Conservation (phyloP, 2,329 filamentous ascomycete genomes). For the Colletotrichum noveboracense region DNA sequence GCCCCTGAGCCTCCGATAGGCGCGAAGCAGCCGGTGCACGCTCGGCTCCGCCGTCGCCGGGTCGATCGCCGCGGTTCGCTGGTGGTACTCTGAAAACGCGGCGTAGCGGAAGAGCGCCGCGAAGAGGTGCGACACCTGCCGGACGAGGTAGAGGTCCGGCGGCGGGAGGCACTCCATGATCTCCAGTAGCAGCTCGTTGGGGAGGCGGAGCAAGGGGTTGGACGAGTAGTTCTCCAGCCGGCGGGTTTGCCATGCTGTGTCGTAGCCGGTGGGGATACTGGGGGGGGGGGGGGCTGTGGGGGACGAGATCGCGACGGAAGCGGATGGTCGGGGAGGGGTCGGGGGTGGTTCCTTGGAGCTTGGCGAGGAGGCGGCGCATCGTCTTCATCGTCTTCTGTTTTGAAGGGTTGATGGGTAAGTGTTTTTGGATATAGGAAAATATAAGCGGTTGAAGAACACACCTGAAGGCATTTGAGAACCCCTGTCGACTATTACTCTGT, state of each 20-base stretch:
- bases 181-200: neutral
- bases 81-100: neutral
- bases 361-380: neutral
- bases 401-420: accelerated
- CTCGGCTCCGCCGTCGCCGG: neutral
- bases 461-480: accelerated
- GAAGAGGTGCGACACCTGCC: neutral
- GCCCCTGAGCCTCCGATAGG: neutral
- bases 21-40: neutral
- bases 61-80: accelerated
- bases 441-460: too few relatives aligned
- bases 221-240: neutral
- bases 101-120: neutral
- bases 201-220: neutral
- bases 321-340: neutral
- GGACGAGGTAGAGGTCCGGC: neutral
- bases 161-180: neutral
- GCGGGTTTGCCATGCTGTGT: neutral
- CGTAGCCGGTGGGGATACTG: neutral
- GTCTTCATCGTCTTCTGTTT: neutral
- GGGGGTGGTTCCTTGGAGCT: neutral
- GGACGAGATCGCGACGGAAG: neutral
- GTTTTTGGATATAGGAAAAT: neutral
- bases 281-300: accelerated
- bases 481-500: accelerated